phyloP scores from a whole-genome alignment of 2,329 filamentous ascomycete species.

The Aspergillus sp. region DNA sequence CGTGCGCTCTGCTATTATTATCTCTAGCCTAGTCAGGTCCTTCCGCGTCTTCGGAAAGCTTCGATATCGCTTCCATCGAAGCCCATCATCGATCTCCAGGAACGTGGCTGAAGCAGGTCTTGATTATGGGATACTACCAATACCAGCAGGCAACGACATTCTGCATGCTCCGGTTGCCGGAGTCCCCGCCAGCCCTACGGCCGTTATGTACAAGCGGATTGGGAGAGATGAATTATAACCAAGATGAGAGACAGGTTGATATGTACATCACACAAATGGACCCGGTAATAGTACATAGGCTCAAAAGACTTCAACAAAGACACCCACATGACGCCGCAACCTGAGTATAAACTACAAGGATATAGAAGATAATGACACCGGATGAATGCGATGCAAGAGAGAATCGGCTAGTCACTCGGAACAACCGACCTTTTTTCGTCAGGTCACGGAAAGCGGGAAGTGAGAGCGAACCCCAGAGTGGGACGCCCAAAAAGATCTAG shows the following conservation, averaged over 20 bases:
- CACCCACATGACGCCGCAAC: slow-evolving; percentile 18
- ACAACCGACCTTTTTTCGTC: slow-evolving; percentile 4
- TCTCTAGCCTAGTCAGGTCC: background rate
- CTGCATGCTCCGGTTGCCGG: background rate
- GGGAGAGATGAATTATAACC: slow-evolving; percentile 5
- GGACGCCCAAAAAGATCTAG: background rate
- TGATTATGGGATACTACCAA: background rate
- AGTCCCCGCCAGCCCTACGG: slow-evolving; percentile 7
- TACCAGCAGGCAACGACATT: slow-evolving; percentile 13
- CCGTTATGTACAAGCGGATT: background rate
- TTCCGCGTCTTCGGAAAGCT: slow-evolving; percentile 4
- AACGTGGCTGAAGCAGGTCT: slow-evolving; percentile 4
- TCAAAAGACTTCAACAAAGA: slow-evolving; percentile 13
- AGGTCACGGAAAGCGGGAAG: background rate
- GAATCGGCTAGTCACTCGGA: slow-evolving; percentile 2
- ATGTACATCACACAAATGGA: slow-evolving; percentile 18
- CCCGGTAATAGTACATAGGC: slow-evolving; percentile 18
- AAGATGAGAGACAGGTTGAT: slow-evolving; percentile 13
- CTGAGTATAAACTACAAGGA: slow-evolving; percentile 19
- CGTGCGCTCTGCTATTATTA: slow-evolving; percentile 9
- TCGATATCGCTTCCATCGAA: slow-evolving; percentile 4
- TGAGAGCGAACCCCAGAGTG: background rate
- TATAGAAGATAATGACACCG: slow-evolving; percentile 17
- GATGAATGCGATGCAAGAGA: slow-evolving; percentile 14
- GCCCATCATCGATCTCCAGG: background rate